Base-by-base conservation (phyloP, 2,329 filamentous ascomycete genomes). In the Trichoderma koningiopsis region DNA sequence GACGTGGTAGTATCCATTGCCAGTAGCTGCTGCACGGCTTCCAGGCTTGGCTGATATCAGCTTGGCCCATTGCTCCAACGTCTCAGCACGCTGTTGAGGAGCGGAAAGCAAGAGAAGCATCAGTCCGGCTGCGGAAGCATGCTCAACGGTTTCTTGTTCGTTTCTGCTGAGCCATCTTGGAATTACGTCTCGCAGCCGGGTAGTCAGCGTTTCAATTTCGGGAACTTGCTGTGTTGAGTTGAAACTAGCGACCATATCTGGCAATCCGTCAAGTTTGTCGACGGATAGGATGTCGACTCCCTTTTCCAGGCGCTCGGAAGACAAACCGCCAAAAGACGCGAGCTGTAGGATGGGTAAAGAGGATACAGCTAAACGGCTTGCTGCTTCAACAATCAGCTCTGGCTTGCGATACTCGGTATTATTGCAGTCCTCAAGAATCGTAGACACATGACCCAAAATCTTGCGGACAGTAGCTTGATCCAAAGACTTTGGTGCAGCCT, bases 341-440 rank as follows among this genome's bases (percentile, higher is more conserved):
- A 79, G 73, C 68, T 86, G 81, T 2, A 88, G 74, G 0, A 85
- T 67, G 0, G 87, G 86, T 11, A 84, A 78, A 0, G 81, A 77
- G 5, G 88, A 84, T 7, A 86, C 81, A 13, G 91, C 81, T 0
- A 92, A 81, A n/a, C 81, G 82, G 72, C 87, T 85, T 16, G 84
- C 83, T 0, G 88, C 87, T 73, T 91, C 88, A 31, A 88, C 87
- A 4, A 91, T 83, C 27, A 92, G 82, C 69, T 92, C 90, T 0
- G 88, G 88, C 29, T 87, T 86, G 22, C 91, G 83, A 71, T 85
- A 86, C 2, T 80, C 80, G 0, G 80, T 82, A 0, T 75, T 75
- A 56, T 79, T 77, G 56, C 82, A 79, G 58, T 83, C 79, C 27
- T 78, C 73, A 14, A 89, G 74, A 7, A 86, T 81, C 0, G 71